Evolutionary conservation across 2,329 filamentous ascomycete genomes (phyloP).

Genomic region (Geosmithia putterillii): DNA sequence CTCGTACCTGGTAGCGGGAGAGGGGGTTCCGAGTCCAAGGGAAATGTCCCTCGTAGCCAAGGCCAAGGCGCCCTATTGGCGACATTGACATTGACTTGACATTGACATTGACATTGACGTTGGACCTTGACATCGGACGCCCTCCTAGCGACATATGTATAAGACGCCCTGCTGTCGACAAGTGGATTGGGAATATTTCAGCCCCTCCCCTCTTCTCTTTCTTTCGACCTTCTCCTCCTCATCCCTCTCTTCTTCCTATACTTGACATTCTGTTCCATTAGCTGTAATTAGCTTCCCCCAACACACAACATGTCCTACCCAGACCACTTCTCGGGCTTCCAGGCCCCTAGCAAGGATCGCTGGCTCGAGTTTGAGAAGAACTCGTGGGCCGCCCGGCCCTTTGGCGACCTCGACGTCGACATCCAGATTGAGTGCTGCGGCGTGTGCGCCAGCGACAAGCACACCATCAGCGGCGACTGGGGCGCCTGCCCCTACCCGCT

Average conservation of each 20-base stretch:
- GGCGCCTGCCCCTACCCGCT: conserved; percentile 49
- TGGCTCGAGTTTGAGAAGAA: conserved; percentile 56
- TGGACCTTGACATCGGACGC: too few species aligned
- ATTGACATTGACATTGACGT: too few species aligned
- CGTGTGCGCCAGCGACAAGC: conserved; percentile 60
- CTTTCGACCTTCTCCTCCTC: not conserved
- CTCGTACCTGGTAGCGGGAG: too few species aligned
- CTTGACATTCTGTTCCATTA: not conserved
- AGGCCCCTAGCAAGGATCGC: conserved; percentile 39
- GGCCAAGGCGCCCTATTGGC: too few species aligned
- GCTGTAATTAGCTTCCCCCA: too few species aligned
- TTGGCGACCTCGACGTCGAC: conserved; percentile 78
- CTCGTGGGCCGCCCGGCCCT: conserved; percentile 72
- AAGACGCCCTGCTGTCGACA: too few species aligned
- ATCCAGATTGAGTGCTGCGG: conserved; percentile 77
- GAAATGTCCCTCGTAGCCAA: too few species aligned
- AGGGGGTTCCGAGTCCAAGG: too few species aligned
- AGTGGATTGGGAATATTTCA: too few species aligned
- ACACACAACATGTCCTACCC: conserved; percentile 34
- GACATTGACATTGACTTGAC: too few species aligned
- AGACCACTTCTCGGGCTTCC: conserved; percentile 49
- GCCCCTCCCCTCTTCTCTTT: not conserved
- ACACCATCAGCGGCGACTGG: conserved; percentile 60
- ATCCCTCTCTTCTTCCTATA: conserved; percentile 1
- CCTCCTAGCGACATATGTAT: too few species aligned